Base-by-base conservation (phyloP, 495 filamentous ascomycete genomes). In the Darksidea phi region DNA sequence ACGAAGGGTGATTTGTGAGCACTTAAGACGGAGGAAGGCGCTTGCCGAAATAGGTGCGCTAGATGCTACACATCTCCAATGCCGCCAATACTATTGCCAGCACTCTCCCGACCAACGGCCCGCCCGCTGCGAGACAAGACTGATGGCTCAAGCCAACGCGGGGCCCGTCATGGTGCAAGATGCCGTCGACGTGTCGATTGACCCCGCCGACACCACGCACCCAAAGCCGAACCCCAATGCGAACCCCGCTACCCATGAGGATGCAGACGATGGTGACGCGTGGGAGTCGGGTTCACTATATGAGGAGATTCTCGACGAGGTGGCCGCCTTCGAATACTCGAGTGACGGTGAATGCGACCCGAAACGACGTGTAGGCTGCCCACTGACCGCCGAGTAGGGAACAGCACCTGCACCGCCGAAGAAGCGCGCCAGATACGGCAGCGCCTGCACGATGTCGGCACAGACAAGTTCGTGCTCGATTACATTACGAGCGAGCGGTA, bases 401-500 rank as follows among this genome's bases (percentile, higher is more conserved):
- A 23, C 38, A 85, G 84, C 58, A 81, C 82, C 21, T 95, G 89
- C 75, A 88, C 88, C 2, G 74, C 84, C 0, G 86, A 90, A 36
- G 87, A 97, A 73, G 86, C 89, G 8, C 67, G 82, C 41, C 72
- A 76, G 6, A 89, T 82, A 71, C 83, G 88, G 52, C 79, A 86
- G 49, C 81, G 86, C 18, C 76, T 97, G 17, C 86, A 89, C 64
- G 79, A 83, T 24, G 74, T 92, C 59, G 93, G 92, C 4, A 86
- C 87, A 46, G 82, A 85, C 47, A 79, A 84, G 15, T 96, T 97
- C 73, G 79, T 90, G 55, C 77, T 83, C 59, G 79, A 85, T 58
- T 91, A 88, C 11, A 80, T 97, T 55, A 82, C 84, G 37, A 77
- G 80, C 23, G 83, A 84, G 13, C 75, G 76, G 24, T 82, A 93